Base-by-base conservation (phyloP, 495 filamentous ascomycete species). In the Echria macrotheca region DNA sequence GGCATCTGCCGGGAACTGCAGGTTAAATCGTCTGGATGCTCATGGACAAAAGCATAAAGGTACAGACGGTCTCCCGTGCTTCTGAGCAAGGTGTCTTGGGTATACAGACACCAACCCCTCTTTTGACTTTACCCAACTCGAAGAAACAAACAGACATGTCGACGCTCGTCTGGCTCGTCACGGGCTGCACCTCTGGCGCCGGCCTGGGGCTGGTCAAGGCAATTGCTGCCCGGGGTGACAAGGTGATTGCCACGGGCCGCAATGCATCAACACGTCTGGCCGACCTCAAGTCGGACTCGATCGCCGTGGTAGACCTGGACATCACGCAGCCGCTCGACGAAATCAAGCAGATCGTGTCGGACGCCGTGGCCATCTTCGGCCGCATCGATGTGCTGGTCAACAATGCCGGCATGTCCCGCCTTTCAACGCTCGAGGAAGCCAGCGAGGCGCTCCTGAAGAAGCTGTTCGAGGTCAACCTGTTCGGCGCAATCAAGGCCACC, bases 221-320 rank as follows among this genome's bases (percentile, higher is more conserved):
- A 6, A 66, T 74, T 25, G 64, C 73, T n/a, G 56, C 67, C 6
- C 66, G 70, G 17, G 80, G 79, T 0, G 76, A 81, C 58, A 65
- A 65, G 23, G 76, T 80, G 15, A 76, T 84, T 44, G 79, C 79
- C 4, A 75, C 75, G 1, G 75, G 73, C 17, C 77, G 80, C 18
- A 64, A 61, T 42, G 56, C 62, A 15, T 26, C 47, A 3, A 55
- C 67, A 0, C 67, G 61, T 28, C 62, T 80, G 11, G 44, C 66
- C 21, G 53, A 66, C 39, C 63, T 79, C 11, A 59, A 69, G 48
- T 63, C 68, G 33, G 57, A 66, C 25, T 67, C 67, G 11, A 47
- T 65, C 14, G 56, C 65, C 7, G 59, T 68, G 14, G 56, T 74
- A 35, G 64, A 68, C 29, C 66, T 80, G 33, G 74, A 78, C 26